Evolutionary conservation across 2,329 filamentous ascomycete species (phyloP).

Genomic region (Hymenoscyphus fructigenus): DNA sequence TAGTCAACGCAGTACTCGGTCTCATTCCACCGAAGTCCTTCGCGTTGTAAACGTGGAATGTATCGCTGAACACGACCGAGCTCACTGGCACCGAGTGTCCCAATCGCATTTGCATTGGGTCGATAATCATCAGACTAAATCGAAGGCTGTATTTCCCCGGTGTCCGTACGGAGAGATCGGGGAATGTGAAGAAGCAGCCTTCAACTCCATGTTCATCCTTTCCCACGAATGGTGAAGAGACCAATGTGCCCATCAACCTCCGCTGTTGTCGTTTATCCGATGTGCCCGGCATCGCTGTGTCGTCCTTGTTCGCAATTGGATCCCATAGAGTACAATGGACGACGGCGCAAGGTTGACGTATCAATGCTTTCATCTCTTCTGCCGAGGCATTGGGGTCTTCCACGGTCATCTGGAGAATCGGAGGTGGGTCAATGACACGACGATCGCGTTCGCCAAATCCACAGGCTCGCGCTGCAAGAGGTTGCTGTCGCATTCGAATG

Average conservation of each 20-base stretch:
- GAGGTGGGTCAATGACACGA: constrained; percentile 79
- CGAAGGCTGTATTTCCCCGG: constrained; percentile 73
- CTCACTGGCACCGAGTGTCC: constrained; percentile 52
- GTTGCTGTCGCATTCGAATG: constrained; percentile 71
- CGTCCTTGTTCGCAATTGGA: constrained; percentile 64
- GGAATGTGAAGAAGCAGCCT: constrained; percentile 84
- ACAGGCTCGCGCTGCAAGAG: constrained; percentile 73
- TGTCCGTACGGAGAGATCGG: constrained; percentile 76
- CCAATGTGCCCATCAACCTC: constrained; percentile 75
- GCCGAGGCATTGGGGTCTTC: constrained; percentile 54
- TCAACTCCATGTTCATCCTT: constrained; percentile 70
- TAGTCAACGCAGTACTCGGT: constrained; percentile 71
- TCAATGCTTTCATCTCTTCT: constrained; percentile 51
- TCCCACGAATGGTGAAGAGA: constrained; percentile 74
- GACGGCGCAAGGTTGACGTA: constrained; percentile 66
- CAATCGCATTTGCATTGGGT: constrained; percentile 56
- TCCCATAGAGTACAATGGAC: constrained; percentile 78
- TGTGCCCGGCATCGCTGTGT: constrained; percentile 62
- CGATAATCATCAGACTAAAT: constrained; percentile 72
- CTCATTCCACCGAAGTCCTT: constrained; percentile 87
- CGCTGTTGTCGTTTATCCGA: constrained; percentile 68
- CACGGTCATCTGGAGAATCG: constrained; percentile 73
- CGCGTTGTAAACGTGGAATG: constrained; percentile 79
- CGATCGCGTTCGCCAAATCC: constrained; percentile 82
- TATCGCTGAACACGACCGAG: constrained; percentile 59